Percentiles rank a stretch among this genome's conserved stretches.
phyloP scores from a whole-genome alignment of 148 eudicot species.

The Camellia granthamiana region DNA sequence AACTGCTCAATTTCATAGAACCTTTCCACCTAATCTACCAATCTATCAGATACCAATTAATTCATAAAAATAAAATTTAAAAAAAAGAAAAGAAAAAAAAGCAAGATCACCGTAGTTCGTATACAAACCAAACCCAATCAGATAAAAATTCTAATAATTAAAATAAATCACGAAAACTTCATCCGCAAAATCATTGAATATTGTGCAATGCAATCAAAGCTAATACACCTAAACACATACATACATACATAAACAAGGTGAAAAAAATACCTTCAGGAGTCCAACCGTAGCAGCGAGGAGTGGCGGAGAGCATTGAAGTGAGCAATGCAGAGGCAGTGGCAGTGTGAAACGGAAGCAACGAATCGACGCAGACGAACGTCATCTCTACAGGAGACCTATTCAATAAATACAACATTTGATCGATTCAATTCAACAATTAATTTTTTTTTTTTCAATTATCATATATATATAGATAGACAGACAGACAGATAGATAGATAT shows the following conservation, averaged over 20 bases:
- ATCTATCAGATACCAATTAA: background rate
- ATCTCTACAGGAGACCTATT: slow-evolving; percentile 74
- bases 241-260: slow-evolving; percentile 1
- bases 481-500: background rate
- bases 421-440: background rate
- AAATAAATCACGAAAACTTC: background rate
- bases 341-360: slow-evolving; percentile 82
- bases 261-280: slow-evolving; percentile 58
- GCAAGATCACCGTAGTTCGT: background rate
- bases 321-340: slow-evolving; percentile 90
- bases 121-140: background rate
- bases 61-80: background rate
- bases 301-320: slow-evolving; percentile 68
- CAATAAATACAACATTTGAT: background rate
- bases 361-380: slow-evolving; percentile 51
- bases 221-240: background rate
- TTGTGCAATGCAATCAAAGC: background rate
- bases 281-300: slow-evolving; percentile 65
- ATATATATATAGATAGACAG: background rate
- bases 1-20: too few relatives aligned
- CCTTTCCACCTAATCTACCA: too few relatives aligned
- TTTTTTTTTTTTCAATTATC: background rate
- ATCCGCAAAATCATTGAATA: background rate
- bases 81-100: background rate
- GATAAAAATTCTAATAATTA: background rate